Evolutionary conservation across 345 rosid genomes (phyloP).

Genomic region (Erodium maritimum): DNA sequence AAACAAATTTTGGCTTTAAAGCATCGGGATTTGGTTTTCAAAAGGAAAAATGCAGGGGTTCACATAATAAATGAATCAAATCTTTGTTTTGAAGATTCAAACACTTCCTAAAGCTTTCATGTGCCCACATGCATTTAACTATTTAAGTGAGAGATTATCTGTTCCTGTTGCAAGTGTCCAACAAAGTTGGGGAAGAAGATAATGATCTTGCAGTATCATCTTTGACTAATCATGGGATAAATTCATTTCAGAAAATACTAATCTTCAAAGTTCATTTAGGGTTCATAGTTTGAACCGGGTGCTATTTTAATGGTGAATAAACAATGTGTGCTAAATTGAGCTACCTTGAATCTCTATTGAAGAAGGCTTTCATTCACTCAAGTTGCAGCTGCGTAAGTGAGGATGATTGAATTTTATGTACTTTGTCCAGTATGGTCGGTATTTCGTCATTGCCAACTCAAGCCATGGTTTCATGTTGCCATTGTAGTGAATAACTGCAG

Average conservation of each 20-base stretch:
- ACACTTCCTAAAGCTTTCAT: too few species aligned
- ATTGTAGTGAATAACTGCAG: conserved; percentile 91
- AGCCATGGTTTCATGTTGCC: conserved; percentile 99
- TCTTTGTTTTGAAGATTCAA: too few species aligned
- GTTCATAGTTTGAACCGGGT: not conserved
- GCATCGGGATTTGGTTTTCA: too few species aligned
- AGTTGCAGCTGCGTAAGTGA: conserved; percentile 65
- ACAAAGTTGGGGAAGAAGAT: not conserved
- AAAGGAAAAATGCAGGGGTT: too few species aligned
- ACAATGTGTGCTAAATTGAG: not conserved
- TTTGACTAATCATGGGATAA: not conserved
- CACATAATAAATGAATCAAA: too few species aligned
- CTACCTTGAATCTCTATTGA: too few species aligned
- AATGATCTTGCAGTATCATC: not conserved
- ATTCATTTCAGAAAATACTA: not conserved
- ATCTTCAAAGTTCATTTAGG: not conserved
- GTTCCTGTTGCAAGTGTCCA: not conserved
- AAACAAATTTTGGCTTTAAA: too few species aligned
- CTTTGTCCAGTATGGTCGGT: conserved; percentile 80
- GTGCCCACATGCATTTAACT: too few species aligned
- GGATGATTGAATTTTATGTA: conserved; percentile 88
- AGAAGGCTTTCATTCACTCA: conserved; percentile 35
- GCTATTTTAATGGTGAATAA: not conserved
- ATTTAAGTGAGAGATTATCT: too few species aligned
- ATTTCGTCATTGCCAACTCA: conserved; percentile 91